phyloP scores from a whole-genome alignment of 306 rosid species.

The Rosa multiflora region DNA sequence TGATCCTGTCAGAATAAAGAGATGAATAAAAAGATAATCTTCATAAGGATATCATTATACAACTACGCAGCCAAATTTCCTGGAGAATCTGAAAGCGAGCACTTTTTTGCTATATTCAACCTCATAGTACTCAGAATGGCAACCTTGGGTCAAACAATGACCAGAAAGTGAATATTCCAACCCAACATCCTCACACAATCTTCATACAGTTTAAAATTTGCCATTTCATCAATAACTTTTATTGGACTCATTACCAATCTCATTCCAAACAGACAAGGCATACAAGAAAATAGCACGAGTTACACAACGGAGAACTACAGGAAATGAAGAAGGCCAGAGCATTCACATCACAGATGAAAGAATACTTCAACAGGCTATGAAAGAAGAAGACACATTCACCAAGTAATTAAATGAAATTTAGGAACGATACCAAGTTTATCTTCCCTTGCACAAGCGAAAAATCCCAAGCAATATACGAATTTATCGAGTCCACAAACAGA shows the following conservation, averaged over 20 bases:
- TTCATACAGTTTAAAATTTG: not conserved
- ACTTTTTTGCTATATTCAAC: not conserved
- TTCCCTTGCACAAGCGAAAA: conserved; percentile 86
- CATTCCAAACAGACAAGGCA: not conserved
- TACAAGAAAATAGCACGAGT: not conserved
- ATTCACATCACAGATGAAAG: not conserved
- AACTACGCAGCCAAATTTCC: not conserved
- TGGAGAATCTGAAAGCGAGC: not conserved
- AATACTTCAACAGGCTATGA: not conserved
- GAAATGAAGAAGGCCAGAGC: not conserved
- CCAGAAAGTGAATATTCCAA: not conserved
- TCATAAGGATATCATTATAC: not conserved
- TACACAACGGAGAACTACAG: not conserved
- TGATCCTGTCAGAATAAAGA: not conserved
- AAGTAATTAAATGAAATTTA: conserved; percentile 8
- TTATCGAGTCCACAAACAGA: conserved; percentile 69
- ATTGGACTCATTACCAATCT: not conserved
- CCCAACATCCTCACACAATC: not conserved
- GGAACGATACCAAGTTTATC: conserved; percentile 74
- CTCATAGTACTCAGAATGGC: not conserved
- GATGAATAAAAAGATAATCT: not conserved
- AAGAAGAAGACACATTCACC: conserved; percentile 21
- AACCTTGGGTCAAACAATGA: not conserved
- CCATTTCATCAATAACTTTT: not conserved
- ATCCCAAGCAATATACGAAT: conserved; percentile 98